Conservation (phyloP, 768 basidiomycete genomes). For the Panus rudis region DNA sequence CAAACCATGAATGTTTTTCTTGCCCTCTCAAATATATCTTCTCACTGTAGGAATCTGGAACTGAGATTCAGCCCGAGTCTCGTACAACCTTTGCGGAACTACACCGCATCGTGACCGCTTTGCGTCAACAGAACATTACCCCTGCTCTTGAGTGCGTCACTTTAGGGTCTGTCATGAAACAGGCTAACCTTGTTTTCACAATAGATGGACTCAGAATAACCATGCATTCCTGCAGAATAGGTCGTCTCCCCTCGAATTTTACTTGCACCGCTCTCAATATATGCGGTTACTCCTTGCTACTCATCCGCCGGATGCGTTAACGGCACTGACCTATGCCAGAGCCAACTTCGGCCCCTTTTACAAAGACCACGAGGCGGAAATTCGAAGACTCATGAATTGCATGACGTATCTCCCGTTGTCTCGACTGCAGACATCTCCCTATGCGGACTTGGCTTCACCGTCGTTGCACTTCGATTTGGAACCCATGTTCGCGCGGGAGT, state of each 20-base stretch:
- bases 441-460: constrained; percentile 66
- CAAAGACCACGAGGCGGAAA: constrained; percentile 50
- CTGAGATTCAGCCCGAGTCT: constrained; percentile 45
- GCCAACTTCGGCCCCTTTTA: constrained; percentile 58
- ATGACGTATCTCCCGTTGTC: constrained; percentile 63
- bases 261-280: constrained; percentile 87
- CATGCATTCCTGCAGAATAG: constrained; percentile 57
- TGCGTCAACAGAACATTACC: constrained; percentile 57
- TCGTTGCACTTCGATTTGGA: constrained; percentile 73
- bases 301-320: constrained; percentile 46
- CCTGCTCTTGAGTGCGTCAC: constrained; percentile 70
- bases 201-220: constrained; percentile 74
- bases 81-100: constrained; percentile 59
- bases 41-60: constrained; percentile 52
- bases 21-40: constrained; percentile 6
- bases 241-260: constrained; percentile 80
- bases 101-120: constrained; percentile 62
- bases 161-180: constrained; percentile 1
- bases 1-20: not conserved
- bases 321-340: constrained; percentile 73
- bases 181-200: constrained; percentile 1
- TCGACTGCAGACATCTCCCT: constrained; percentile 62
- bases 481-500: constrained; percentile 82
- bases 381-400: constrained; percentile 65
- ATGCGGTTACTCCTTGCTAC: constrained; percentile 66